These are phyloP conservation scores for Fusarium sp. DNA, from an alignment of 2,329 filamentous ascomycete species.

Conservation along the genomic window DNA sequence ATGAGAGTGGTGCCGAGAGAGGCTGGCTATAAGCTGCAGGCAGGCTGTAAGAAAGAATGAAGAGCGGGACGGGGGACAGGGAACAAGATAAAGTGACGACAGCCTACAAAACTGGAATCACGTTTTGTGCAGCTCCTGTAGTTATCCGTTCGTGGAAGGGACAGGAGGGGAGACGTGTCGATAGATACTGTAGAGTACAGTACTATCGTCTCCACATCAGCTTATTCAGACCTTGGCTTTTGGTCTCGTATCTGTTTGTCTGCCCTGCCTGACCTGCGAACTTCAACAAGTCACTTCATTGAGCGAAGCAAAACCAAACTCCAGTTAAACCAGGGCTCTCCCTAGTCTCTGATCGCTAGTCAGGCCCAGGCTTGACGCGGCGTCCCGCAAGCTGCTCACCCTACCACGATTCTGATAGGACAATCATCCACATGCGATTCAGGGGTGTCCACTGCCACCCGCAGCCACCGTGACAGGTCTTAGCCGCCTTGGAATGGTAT, in stretches of 20 bases:
- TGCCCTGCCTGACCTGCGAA: conserved; percentile 10
- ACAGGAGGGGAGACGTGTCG: conserved; percentile 34
- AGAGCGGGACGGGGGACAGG: conserved; percentile 13
- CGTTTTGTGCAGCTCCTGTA: conserved; percentile 30
- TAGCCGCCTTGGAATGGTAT: conserved; percentile 11
- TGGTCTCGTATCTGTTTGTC: conserved; percentile 3
- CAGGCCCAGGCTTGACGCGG: conserved; percentile 24
- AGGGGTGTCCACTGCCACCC: conserved; percentile 28
- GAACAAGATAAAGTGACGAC: conserved; percentile 28
- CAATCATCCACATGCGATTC: conserved; percentile 24
- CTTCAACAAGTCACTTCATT: conserved; percentile 13
- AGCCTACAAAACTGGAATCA: conserved; percentile 22
- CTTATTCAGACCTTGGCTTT: conserved; percentile 26
- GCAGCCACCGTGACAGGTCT: conserved; percentile 23
- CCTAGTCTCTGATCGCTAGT: conserved; percentile 13
- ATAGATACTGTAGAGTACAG: conserved; percentile 4
- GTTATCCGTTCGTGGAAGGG: conserved; percentile 5
- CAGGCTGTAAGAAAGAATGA: conserved; percentile 6
- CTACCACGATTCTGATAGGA: conserved; percentile 31
- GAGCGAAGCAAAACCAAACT: conserved; percentile 17
- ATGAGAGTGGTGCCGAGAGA: conserved; percentile 13
- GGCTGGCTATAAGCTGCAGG: conserved; percentile 11
- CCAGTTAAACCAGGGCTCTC: conserved; percentile 14
- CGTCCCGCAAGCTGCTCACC: conserved; percentile 32
- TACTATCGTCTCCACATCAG: conserved; percentile 33